Conservation (phyloP, 768 basidiomycete genomes). For the Boletus subparvulus region DNA sequence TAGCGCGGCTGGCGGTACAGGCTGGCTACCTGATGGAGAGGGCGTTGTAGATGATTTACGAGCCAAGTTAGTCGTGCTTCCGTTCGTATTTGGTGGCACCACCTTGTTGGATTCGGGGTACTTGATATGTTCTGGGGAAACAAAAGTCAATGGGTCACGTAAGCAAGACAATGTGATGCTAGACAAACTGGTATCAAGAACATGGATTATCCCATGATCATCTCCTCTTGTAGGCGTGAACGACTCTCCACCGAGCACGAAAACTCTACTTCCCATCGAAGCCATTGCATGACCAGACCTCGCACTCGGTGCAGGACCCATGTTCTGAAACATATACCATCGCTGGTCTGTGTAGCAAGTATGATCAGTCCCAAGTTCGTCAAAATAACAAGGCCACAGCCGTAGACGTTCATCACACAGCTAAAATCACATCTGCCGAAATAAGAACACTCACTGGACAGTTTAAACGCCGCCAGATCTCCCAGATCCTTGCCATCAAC, state of each 20-base stretch:
- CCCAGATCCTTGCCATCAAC: constrained; percentile 95
- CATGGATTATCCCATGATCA: constrained; percentile 80
- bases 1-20: constrained; percentile 29
- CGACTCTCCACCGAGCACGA: constrained; percentile 94
- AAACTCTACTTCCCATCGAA: constrained; percentile 81
- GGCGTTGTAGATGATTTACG: constrained; percentile 50
- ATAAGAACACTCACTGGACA: constrained; percentile 71
- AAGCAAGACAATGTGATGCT: neutral
- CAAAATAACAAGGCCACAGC: neutral
- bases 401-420: neutral
- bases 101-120: constrained; percentile 69
- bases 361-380: constrained; percentile 12
- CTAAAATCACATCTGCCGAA: neutral
- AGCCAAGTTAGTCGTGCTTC: constrained; percentile 32
- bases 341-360: constrained; percentile 66
- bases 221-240: constrained; percentile 71
- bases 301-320: constrained; percentile 93
- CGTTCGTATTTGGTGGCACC: constrained; percentile 35
- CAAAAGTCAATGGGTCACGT: constrained; percentile 2
- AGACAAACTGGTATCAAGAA: constrained; percentile 89
- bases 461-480: constrained; percentile 95
- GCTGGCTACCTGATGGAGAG: constrained; percentile 30
- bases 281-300: constrained; percentile 99
- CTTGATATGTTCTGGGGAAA: constrained; percentile 77
- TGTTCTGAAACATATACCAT: constrained; percentile 99